Conservation (phyloP, 176 grass and related monocot genomes). For the Chloris gayana region DNA sequence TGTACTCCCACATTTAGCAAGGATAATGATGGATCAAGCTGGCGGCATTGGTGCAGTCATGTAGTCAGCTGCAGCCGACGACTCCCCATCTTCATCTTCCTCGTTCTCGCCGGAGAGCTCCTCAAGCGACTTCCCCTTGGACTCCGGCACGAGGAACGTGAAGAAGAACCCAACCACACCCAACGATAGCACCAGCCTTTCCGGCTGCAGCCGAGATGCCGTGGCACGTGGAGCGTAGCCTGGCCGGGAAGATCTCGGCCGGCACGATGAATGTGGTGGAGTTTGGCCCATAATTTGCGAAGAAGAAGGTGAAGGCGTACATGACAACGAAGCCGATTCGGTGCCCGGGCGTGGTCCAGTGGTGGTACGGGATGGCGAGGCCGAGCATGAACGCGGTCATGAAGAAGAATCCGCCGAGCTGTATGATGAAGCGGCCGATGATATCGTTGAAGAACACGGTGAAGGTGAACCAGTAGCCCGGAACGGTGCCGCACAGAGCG, state of each 20-base stretch:
- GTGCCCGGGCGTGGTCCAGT: slow-evolving; percentile 5
- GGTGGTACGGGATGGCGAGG: slow-evolving; percentile 29
- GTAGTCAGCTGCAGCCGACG: no score
- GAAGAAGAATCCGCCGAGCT: slow-evolving; percentile 36
- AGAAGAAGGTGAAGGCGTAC: slow-evolving; percentile 34
- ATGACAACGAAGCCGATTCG: neutral
- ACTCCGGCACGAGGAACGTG: neutral
- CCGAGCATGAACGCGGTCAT: slow-evolving; percentile 45
- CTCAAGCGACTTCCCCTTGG: slow-evolving; percentile 15
- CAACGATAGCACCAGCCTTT: slow-evolving; percentile 39
- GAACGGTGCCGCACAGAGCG: slow-evolving; percentile 40
- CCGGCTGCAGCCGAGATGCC: slow-evolving; percentile 45
- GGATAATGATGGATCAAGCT: no score
- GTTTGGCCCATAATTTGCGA: no score
- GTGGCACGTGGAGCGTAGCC: slow-evolving; percentile 30
- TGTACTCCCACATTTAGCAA: no score
- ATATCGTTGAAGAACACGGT: slow-evolving; percentile 34
- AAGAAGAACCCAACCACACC: slow-evolving; percentile 28
- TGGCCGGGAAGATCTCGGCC: no score
- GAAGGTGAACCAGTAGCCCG: slow-evolving; percentile 19
- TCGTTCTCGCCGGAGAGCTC: slow-evolving; percentile 32
- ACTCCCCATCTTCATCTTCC: neutral
- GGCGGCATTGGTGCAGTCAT: no score
- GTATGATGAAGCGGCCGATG: slow-evolving; percentile 30
- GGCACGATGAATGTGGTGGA: no score